These are phyloP conservation scores for Kandelia obovata DNA, from an alignment of 345 rosid species.

Conservation along the genomic window DNA sequence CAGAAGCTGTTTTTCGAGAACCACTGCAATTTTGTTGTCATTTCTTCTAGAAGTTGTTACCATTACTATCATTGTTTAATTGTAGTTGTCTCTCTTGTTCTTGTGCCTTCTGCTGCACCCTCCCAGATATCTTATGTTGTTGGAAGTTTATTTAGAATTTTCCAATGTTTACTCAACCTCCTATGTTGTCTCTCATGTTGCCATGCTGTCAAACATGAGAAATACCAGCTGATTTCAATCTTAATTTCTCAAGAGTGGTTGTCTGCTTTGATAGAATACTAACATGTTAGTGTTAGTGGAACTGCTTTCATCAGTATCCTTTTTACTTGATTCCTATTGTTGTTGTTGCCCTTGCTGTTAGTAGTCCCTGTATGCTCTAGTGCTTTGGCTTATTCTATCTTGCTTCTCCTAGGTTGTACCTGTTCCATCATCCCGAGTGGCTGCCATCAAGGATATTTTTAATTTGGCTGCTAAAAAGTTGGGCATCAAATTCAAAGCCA, in stretches of 20 bases:
- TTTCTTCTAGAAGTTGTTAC: background rate
- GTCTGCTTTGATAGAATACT: no score
- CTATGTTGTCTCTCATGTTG: no score
- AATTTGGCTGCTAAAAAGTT: conserved; percentile 76
- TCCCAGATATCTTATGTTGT: no score
- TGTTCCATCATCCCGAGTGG: conserved; percentile 66
- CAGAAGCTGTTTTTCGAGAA: background rate
- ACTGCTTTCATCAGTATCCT: background rate
- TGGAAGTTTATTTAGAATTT: no score
- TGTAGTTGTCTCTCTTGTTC: no score
- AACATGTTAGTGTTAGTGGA: background rate
- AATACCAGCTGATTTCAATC: no score
- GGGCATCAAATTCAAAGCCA: conserved; percentile 65
- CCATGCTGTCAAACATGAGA: no score
- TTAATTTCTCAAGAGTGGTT: no score
- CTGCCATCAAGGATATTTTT: conserved; percentile 60
- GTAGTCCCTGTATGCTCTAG: background rate
- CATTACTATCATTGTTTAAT: no score
- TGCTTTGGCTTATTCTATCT: background rate
- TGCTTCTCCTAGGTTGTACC: conserved; percentile 56
- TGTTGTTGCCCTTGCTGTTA: background rate
- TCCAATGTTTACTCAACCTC: no score
- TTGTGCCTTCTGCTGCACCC: no score
- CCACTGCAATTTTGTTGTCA: background rate
- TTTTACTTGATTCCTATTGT: background rate